Base-by-base conservation (phyloP, 768 basidiomycete genomes). In the Filobasidium floriforme region DNA sequence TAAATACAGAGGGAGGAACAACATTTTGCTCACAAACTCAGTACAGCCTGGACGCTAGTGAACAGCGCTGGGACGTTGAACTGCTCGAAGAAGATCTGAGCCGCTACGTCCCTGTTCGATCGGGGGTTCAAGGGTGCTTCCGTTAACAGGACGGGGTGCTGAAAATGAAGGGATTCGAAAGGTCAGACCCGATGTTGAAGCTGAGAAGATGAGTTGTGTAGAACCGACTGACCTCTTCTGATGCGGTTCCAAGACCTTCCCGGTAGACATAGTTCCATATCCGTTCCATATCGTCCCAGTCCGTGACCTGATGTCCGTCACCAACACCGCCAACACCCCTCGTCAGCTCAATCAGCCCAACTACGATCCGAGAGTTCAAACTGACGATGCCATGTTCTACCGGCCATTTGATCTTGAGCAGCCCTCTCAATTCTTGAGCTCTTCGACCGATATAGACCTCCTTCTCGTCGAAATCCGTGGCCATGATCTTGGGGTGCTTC, bases 241-340 rank as follows among this genome's bases (percentile, higher is more conserved):
- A 93, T 72, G 97, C 81, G 5, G 93, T 96, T 24, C 90, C 89
- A 54, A 98, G 82, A 76, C 96, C 94, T 76, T 98, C 92, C 24
- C 89, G 87, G 76, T 97, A 99, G 57, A 98, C 89, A 88, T 91
- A 93, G 70, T 84, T 89, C 96, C 96, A 99, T 84, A 99, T 97
- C 67, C 90, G 86, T 79, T 99, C 96, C 96, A 99, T 99, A 76
- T 99, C 96, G 76, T 99, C 96, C 94, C 96, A 99, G 81, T 99
- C 91, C 43, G 90, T 94, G 10, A 72, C 71, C 71, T 72, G 49
- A 61, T 14, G 1, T 6, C 24, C 18, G 12, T 28, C 5, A 37
- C 32, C 4, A 37, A 4, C 32, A 37, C 9, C 4, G 1, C n/a
- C 11, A 62, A 49, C 19, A 28, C 24, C 22, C 0, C 41, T 14